These are phyloP conservation scores for Naganishia vaughanmartiniae DNA, from an alignment of 768 basidiomycete genomes.

Conservation along the genomic window DNA sequence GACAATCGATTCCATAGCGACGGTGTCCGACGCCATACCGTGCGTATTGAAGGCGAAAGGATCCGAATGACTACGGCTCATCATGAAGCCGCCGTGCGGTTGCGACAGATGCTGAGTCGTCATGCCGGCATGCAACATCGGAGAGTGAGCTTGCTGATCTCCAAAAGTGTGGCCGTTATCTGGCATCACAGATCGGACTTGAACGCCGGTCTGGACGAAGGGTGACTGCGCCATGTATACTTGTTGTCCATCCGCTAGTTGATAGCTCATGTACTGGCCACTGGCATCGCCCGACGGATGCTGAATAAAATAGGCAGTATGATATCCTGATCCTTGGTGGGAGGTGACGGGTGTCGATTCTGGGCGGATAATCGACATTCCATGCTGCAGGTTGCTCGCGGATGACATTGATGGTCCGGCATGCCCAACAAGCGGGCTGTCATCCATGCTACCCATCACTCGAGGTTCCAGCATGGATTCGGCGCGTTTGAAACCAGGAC, in stretches of 20 bases:
- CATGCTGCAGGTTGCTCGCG: slow-evolving; percentile 5
- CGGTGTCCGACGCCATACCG: slow-evolving; percentile 9
- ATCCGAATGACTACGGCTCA: slow-evolving; percentile 14
- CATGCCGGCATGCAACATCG: slow-evolving; percentile 16
- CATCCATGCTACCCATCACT: neutral
- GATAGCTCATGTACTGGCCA: slow-evolving; percentile 24
- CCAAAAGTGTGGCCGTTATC: neutral
- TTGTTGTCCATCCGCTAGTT: slow-evolving; percentile 18
- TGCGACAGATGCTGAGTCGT: slow-evolving; percentile 9
- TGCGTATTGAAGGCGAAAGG: slow-evolving; percentile 10
- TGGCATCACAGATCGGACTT: slow-evolving; percentile 18
- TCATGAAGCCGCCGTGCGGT: slow-evolving; percentile 6
- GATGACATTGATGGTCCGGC: slow-evolving; percentile 1
- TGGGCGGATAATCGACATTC: slow-evolving; percentile 13
- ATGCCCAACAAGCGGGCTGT: slow-evolving; percentile 9
- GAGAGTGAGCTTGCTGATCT: neutral
- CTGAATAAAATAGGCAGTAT: slow-evolving; percentile 19
- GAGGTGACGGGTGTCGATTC: slow-evolving; percentile 15
- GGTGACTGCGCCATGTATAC: slow-evolving; percentile 16
- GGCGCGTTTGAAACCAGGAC: slow-evolving; percentile 16
- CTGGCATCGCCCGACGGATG: slow-evolving; percentile 1
- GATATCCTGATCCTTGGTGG: slow-evolving; percentile 8
- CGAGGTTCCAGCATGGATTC: slow-evolving; percentile 18
- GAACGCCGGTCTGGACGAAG: slow-evolving; percentile 15
- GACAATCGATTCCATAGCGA: slow-evolving; percentile 26